Evolutionary conservation across 1,284 basidiomycete species (phyloP), one percentile per base, ranked within the genome.

Genomic region (Puccinia hordei): DNA sequence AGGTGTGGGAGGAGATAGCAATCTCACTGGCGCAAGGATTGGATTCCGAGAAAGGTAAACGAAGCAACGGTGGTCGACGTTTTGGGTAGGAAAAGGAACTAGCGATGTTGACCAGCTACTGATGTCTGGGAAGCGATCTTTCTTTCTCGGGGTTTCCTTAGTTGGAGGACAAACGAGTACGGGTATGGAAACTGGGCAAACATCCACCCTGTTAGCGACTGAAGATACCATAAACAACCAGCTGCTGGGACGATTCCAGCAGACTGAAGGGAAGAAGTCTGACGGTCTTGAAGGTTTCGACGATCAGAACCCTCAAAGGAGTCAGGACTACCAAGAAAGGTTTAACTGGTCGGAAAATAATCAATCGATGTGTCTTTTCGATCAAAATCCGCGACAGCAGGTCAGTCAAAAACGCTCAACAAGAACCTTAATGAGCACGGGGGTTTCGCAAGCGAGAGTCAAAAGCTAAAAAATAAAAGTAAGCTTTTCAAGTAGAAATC

Each of bases 81-180:
- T 44, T 3, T 41, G 22, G 41, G n/a, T n/a, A n/a, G 61, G 38
- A 61, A 35, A 19, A 3, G 6, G 15, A 19, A 17, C 15, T 38
- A 35, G 10, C 3, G 15, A 33, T 5, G 41, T 35, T 35, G 2
- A 61, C 15, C 17, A 27, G 22, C 35, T 41, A 5, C 38, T n/a
- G 61, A 19, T 41, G 38, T 65, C 61, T 30, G 33, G 33, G 19
- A 65, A 41, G 30, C 38, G 35, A 44, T n/a, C n/a, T n/a, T 46
- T 41, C 41, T 66, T 66, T 66, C 63, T 66, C 63, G 38, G 17
- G 63, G 63, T 66, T 66, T 66, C 63, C 63, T 66, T 46, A 66
- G 46, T n/a, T 46, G 41, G 63, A 66, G 41, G 63, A 66, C 33
- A 27, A n/a, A 46, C 41, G 24, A 35, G 22, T 46, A 66, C 24